Base-by-base conservation (phyloP, 2,329 filamentous ascomycete species). In the Dothideomycetes sp. region DNA sequence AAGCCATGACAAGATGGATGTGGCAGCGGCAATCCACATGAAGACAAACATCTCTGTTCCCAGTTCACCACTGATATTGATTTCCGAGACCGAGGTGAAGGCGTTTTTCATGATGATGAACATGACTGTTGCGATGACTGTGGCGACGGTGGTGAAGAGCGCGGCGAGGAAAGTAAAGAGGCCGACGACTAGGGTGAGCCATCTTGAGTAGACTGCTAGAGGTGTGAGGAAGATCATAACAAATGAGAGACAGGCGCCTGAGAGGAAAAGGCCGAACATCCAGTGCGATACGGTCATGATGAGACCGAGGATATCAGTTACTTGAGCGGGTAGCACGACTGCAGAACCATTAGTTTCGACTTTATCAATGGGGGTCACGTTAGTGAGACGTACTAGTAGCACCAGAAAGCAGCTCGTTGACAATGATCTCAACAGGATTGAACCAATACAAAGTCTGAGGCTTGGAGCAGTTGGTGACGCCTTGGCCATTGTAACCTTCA, bases 241-340 rank as follows among this genome's bases (percentile, higher is more conserved):
- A 54, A 84, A 80, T 57, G 76, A 78, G 54, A 94, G 67, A 51
- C 80, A 69, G 30, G 77, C 70, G 35, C 78, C 80, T 6, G 78
- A 70, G 34, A 95, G 65, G 71, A 93, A 94, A 62, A 89, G 80
- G 47, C 75, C 83, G 56, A 93, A 94, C 87, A 95, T 94, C 72
- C 83, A 76, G 55, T 84, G 74, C 7, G 82, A 89, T 33, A 80
- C 82, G 44, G 81, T 70, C 41, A 74, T 73, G 50, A 94, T 80
- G 44, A 94, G 73, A 45, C 72, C 68, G 35, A 95, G 76, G 50
- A 88, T 80, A 46, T 79, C 71, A 56, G 76, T 73, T 52, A 94
- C 76, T 46, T 87, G 65, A 20, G 74, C 69, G 9, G 89, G 88
- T 17, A 94, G 70, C 9, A 82, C 82, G 58, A 95, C 74, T 77